Evolutionary conservation across 1,284 basidiomycete species (phyloP).

Genomic region (Crucibulum cyathiforme): DNA sequence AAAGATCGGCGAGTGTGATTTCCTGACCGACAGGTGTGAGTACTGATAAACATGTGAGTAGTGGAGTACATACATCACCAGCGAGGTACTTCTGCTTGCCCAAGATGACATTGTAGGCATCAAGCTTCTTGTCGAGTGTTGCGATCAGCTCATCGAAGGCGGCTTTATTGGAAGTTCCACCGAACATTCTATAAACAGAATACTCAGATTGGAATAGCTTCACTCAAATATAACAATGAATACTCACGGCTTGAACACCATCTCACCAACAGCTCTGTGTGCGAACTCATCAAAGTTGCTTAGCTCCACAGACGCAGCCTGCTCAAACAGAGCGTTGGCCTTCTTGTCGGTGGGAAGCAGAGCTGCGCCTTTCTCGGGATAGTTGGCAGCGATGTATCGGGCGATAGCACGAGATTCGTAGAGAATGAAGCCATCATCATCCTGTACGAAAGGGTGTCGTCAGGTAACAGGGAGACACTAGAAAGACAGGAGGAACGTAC

Average conservation of each 20-base stretch:
- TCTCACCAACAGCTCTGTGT: constrained; percentile 37
- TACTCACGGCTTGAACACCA: constrained; percentile 26
- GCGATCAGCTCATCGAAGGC: constrained; percentile 19
- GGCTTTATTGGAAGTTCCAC: too few relatives aligned
- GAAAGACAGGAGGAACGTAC: constrained; percentile 26
- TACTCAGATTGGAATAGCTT: constrained; percentile 3
- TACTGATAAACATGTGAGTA: too few relatives aligned
- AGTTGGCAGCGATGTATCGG: constrained; percentile 46
- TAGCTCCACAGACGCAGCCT: constrained; percentile 47
- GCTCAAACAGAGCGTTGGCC: constrained; percentile 48
- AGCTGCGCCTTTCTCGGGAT: constrained; percentile 22
- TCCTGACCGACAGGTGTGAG: constrained; percentile 4
- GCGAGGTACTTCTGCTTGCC: constrained; percentile 53
- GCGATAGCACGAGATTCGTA: constrained; percentile 51
- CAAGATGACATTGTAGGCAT: constrained; percentile 54
- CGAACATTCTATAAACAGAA: too few relatives aligned
- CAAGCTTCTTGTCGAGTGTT: constrained; percentile 40
- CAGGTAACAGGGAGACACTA: neutral
- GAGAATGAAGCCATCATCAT: constrained; percentile 41
- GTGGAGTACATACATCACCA: constrained; percentile 40
- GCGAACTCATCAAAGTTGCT: constrained; percentile 46
- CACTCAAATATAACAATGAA: neutral
- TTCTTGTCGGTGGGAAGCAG: constrained; percentile 40
- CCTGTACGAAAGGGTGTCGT: constrained; percentile 12
- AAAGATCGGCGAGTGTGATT: constrained; percentile 62